Evolutionary conservation across 2,329 filamentous ascomycete genomes (phyloP), one percentile per base, ranked within the genome.

Genomic region (Xylaria sp.): DNA sequence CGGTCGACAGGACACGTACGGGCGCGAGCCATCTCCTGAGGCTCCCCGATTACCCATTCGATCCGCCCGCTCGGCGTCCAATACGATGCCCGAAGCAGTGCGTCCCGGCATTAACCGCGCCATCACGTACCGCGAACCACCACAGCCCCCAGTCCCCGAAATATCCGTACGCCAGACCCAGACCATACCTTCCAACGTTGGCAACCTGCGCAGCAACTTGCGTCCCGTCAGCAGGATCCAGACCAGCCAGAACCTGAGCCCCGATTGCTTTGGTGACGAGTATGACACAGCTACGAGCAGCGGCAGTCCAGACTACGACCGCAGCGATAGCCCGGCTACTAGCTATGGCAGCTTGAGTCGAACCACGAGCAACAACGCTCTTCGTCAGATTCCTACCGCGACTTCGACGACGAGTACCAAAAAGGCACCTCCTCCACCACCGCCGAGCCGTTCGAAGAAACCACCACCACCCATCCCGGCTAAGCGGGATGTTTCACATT

Each of bases 241-340:
- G 42, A 81, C 81, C 0, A 78, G 49, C 52, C 67, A 71, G n/a
- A 71, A 69, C 46, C 65, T 71, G 50, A 68, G 72, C 33, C 77
- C 80, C 31, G 82, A 84, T 61, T 77, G 81, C 2, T 84, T 83
- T 64, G 78, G 75, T 25, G 80, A 82, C 62, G 82, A 80, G 50
- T 83, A 85, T 64, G 79, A 83, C 57, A 83, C 79, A 9, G 75
- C 75, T 7, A 83, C 82, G 66, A 81, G 80, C 64, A 82, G 82
- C 64, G 82, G 79, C 40, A 85, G 83, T 37, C 82, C 82, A 0
- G 80, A 83, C 57, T 83, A 80, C 19, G 80, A 83, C 47, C 80
- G 82, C 57, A 82, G 82, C 69, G 77, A 83, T 60, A 87, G 84
- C 67, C 84, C 84, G 0, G 82, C 84, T 2, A 86, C 84, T 0